Conservation (phyloP, 805 yeast genomes). For the Saccharomycopsis sp. region DNA sequence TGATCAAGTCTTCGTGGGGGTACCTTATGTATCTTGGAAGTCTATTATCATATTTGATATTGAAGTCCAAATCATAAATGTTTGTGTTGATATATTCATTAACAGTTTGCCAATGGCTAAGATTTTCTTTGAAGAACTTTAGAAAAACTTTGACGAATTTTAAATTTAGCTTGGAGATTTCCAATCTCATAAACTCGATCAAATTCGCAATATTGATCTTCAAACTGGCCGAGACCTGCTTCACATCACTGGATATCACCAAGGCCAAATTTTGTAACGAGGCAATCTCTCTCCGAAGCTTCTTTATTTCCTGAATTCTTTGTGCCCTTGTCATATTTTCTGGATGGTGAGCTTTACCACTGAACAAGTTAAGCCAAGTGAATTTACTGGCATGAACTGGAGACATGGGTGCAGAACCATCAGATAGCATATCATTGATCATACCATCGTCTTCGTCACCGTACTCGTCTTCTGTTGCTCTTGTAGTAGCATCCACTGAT, state of each 20-base stretch:
- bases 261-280: constrained; percentile 34
- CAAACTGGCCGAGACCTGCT: constrained; percentile 29
- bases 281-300: constrained; percentile 29
- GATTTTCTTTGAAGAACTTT: constrained; percentile 28
- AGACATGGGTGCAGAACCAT: too few relatives aligned
- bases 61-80: constrained; percentile 19
- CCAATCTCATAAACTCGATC: constrained; percentile 24
- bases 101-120: constrained; percentile 17
- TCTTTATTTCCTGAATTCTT: constrained; percentile 30
- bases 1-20: constrained; percentile 10
- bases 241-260: constrained; percentile 30
- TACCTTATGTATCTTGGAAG: constrained; percentile 19
- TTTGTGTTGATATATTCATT: constrained; percentile 13
- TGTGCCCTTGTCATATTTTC: constrained; percentile 28
- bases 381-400: constrained; percentile 3
- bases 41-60: constrained; percentile 16
- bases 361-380: constrained; percentile 16
- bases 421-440: too few relatives aligned
- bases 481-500: not conserved
- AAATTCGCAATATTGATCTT: constrained; percentile 26
- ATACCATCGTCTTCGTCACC: too few relatives aligned
- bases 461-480: not conserved
- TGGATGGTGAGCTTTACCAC: constrained; percentile 16
- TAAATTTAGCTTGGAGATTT: constrained; percentile 27
- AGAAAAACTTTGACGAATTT: constrained; percentile 29